A percentile compares a stretch with the other conserved stretches of the same genome.
phyloP scores from a whole-genome alignment of 305 asterid genomes.

The Fraxinus baroniana region DNA sequence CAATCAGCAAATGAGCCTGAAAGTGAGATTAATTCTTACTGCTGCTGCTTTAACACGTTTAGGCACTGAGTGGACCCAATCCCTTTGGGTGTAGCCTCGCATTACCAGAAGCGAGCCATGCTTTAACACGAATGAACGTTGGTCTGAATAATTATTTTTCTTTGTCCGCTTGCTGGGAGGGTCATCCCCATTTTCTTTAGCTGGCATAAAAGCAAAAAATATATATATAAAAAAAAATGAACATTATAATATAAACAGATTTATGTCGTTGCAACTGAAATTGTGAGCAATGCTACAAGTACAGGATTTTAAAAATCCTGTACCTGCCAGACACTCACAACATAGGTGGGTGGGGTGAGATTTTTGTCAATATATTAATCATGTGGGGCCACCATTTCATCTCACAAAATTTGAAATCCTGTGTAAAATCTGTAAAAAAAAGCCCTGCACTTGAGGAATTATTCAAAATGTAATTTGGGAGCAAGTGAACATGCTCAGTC shows the following conservation, averaged over 20 bases:
- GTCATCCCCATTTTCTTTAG: conserved; percentile 39
- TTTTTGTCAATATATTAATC: too few species aligned
- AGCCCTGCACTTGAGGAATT: too few species aligned
- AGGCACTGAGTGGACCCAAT: conserved; percentile 95
- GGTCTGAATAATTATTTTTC: conserved; percentile 43
- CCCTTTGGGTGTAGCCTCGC: conserved; percentile 88
- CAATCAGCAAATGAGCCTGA: conserved; percentile 57
- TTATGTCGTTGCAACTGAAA: background rate
- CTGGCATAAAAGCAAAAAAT: conserved; percentile 28
- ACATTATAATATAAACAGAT: background rate
- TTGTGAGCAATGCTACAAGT: background rate
- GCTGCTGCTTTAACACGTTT: conserved; percentile 80
- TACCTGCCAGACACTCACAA: too few species aligned
- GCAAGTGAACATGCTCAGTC: background rate
- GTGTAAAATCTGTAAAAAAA: too few species aligned
- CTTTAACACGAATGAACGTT: conserved; percentile 58
- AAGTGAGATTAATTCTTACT: conserved; percentile 78
- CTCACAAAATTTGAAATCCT: too few species aligned
- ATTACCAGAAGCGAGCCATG: conserved; percentile 90
- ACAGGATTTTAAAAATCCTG: too few species aligned
- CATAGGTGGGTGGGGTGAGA: too few species aligned
- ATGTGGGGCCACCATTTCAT: too few species aligned
- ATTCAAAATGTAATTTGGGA: too few species aligned
- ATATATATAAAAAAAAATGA: background rate
- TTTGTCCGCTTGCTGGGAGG: conserved; percentile 62